Evolutionary conservation across 179 eudicot genomes (phyloP).

Genomic region (Beta corolliflora): DNA sequence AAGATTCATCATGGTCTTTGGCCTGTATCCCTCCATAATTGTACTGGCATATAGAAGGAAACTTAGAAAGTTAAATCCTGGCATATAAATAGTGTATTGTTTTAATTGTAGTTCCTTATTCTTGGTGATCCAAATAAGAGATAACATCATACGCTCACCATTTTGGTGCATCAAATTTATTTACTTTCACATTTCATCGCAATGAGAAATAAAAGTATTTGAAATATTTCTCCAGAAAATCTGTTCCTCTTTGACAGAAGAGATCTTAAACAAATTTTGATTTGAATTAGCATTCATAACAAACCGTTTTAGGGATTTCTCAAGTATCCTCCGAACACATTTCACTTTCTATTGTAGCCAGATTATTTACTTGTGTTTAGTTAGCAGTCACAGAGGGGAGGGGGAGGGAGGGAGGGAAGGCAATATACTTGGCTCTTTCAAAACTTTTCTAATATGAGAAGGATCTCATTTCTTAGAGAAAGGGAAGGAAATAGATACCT

Average conservation of each 20-base stretch:
- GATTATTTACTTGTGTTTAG: background rate
- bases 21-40: constrained; percentile 98
- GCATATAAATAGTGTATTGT: background rate
- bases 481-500: background rate
- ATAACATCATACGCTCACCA: background rate
- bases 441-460: background rate
- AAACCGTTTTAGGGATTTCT: background rate
- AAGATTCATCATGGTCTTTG: constrained; percentile 43
- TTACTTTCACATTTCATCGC: background rate
- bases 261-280: background rate
- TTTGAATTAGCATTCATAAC: constrained; percentile 16
- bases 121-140: background rate
- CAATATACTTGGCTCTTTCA: background rate
- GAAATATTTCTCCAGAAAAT: background rate
- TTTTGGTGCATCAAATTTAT: background rate
- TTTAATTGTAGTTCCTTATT: background rate
- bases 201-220: background rate
- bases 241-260: background rate
- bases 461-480: too few relatives aligned
- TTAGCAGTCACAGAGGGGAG: background rate
- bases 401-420: background rate
- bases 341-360: background rate
- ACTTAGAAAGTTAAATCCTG: background rate
- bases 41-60: constrained; percentile 48
- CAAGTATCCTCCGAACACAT: background rate